Evolutionary conservation across 2,329 filamentous ascomycete genomes (phyloP).

Genomic region (Salinomyces thailandicus): DNA sequence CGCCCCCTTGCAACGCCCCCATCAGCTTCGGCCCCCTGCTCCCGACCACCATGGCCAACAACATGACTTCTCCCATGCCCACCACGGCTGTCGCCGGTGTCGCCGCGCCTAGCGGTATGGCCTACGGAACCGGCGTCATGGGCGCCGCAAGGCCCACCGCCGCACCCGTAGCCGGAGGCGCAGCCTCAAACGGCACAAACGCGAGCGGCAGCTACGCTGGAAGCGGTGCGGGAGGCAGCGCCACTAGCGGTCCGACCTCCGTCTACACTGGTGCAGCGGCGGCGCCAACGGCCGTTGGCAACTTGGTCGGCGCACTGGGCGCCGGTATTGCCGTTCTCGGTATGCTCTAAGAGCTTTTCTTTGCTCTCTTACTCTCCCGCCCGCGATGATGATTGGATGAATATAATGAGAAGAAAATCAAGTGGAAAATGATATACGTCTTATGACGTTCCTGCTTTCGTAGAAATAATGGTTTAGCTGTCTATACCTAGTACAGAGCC

Average conservation of each 20-base stretch:
- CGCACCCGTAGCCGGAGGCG: not conserved
- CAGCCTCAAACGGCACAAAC: too few relatives aligned
- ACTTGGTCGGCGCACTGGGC: not conserved
- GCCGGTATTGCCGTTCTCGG: not conserved
- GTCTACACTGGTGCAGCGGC: not conserved
- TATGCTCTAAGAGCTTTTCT: not conserved
- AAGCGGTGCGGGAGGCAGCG: not conserved
- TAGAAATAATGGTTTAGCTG: too few relatives aligned
- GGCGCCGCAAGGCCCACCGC: not conserved
- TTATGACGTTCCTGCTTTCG: too few relatives aligned
- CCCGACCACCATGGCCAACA: not conserved
- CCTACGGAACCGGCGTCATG: not conserved
- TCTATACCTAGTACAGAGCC: too few relatives aligned
- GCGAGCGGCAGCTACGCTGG: not conserved
- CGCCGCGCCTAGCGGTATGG: not conserved
- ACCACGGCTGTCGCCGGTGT: not conserved
- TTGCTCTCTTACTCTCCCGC: too few relatives aligned
- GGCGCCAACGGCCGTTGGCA: not conserved
- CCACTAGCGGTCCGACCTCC: not conserved
- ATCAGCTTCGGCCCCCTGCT: slow-evolving; percentile 1
- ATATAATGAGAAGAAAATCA: too few relatives aligned
- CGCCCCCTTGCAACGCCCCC: slow-evolving; percentile 1
- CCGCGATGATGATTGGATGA: too few relatives aligned
- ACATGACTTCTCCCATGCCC: not conserved
- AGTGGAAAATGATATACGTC: too few relatives aligned